Conservation (phyloP, 345 rosid genomes). For the Melaleuca alternifolia region DNA sequence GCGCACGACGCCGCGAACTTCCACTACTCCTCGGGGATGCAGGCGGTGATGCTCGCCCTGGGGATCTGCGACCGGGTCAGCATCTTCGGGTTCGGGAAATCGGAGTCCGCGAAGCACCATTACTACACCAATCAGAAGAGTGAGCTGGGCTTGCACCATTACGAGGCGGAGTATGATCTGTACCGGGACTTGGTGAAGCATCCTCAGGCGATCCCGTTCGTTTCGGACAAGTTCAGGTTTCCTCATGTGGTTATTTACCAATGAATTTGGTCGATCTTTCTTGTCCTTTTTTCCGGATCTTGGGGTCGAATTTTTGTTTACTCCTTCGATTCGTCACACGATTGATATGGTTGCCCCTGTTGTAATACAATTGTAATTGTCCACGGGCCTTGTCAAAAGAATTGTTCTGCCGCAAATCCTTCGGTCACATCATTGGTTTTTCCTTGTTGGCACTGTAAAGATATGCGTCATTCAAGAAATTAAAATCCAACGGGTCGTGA, state of each 20-base stretch:
- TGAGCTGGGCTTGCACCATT: conserved; percentile 78
- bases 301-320: background rate
- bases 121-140: conserved; percentile 84
- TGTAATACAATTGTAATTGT: background rate
- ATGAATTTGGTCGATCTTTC: conserved; percentile 17
- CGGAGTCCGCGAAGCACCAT: conserved; percentile 56
- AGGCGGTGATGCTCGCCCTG: conserved; percentile 71
- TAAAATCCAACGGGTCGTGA: background rate
- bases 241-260: conserved; percentile 57
- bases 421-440: background rate
- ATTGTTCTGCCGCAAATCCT: background rate
- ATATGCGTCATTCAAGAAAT: background rate
- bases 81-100: conserved; percentile 86
- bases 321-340: background rate
- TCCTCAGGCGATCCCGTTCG: conserved; percentile 62
- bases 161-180: conserved; percentile 67
- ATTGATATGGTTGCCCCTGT: background rate
- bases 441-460: background rate
- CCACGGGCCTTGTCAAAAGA: background rate
- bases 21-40: conserved; percentile 93
- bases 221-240: conserved; percentile 45
- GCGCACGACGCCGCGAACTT: conserved; percentile 67
- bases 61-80: conserved; percentile 76
- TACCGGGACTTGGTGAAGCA: conserved; percentile 48
- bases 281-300: background rate